These are phyloP conservation scores for Phytophthora pluvialis DNA, from an alignment of 352 stramenopile genomes.

Conservation along the genomic window DNA sequence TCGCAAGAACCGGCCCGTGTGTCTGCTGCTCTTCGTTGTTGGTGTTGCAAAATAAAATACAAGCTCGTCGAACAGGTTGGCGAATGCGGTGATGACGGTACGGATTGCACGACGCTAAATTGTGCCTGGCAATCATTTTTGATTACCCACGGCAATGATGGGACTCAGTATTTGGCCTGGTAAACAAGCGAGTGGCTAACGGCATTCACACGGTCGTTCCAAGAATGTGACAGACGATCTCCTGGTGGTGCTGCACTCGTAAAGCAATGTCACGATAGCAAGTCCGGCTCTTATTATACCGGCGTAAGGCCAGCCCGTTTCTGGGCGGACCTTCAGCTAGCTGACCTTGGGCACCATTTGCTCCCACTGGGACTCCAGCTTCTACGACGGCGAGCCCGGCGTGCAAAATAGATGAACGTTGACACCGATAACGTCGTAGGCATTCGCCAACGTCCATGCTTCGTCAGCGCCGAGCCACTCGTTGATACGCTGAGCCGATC, in stretches of 20 bases:
- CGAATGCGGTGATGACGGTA: not conserved
- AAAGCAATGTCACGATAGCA: not conserved
- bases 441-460: conserved; percentile 41
- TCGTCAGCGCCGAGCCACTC: conserved; percentile 52
- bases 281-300: conserved; percentile 8
- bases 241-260: not conserved
- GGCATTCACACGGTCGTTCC: not conserved
- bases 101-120: not conserved
- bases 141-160: conserved; percentile 2
- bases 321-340: conserved; percentile 40
- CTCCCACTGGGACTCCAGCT: conserved; percentile 54
- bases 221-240: not conserved
- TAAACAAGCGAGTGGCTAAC: not conserved
- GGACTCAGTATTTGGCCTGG: conserved; percentile 3
- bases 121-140: conserved; percentile 3
- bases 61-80: not conserved
- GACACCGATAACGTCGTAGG: conserved; percentile 42
- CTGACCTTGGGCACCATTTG: conserved; percentile 51
- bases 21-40: not conserved
- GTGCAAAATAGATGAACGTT: conserved; percentile 57
- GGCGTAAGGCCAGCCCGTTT: conserved; percentile 64
- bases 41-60: not conserved
- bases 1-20: not conserved
- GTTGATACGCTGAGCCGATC: conserved; percentile 70
- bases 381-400: conserved; percentile 33